Percentiles rank a stretch among this genome's conserved stretches.
These are phyloP conservation scores for Eucalyptus marginata DNA, from an alignment of 345 rosid genomes.

Conservation along the genomic window DNA sequence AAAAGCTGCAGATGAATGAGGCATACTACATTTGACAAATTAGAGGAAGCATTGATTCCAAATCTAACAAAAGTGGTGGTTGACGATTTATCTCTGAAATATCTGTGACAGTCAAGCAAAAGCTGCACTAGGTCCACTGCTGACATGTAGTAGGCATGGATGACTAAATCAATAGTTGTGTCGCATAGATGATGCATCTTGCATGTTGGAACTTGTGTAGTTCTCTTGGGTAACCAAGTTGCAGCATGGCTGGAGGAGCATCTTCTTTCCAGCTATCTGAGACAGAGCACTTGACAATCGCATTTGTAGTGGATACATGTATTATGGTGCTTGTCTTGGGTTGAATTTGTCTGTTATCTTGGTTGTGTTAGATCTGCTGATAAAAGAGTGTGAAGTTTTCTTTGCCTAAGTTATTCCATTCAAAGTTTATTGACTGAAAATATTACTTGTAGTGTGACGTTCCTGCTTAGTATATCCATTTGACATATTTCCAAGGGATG, in stretches of 20 bases:
- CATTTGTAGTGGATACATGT: background rate
- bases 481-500: background rate
- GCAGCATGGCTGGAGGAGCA: background rate
- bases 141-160: background rate
- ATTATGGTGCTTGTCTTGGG: background rate
- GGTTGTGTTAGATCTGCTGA: background rate
- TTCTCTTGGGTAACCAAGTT: background rate
- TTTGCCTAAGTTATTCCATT: background rate
- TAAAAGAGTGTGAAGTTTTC: background rate
- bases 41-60: background rate
- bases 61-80: background rate
- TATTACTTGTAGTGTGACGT: background rate
- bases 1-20: background rate
- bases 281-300: background rate
- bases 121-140: background rate
- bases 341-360: background rate
- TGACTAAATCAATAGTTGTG: background rate
- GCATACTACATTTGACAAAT: background rate
- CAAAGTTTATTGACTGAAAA: background rate
- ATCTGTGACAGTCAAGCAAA: background rate
- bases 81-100: background rate
- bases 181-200: background rate
- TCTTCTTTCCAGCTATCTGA: background rate
- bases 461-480: background rate
- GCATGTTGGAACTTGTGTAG: background rate